phyloP scores from a whole-genome alignment of 352 stramenopile genomes.

The Hyaloperonospora arabidopsidis region DNA sequence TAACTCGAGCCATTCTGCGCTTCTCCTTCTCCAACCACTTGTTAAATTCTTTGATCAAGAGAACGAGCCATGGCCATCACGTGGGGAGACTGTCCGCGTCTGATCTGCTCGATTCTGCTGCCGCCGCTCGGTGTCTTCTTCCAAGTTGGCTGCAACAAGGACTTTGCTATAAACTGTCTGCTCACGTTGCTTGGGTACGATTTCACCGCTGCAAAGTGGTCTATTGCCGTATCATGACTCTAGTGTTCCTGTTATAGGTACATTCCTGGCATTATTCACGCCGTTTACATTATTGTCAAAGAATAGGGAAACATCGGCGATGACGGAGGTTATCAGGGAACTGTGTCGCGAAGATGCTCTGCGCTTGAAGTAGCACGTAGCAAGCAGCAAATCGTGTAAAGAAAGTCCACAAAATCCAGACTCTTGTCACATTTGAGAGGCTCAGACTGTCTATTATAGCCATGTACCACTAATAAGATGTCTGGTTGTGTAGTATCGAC shows the following conservation, averaged over 20 bases:
- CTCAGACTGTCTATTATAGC: too few relatives aligned
- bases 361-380: background rate
- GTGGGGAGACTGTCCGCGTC: conserved; percentile 25
- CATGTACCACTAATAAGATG: too few relatives aligned
- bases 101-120: conserved; percentile 42
- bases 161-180: conserved; percentile 57
- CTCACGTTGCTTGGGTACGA: conserved; percentile 53
- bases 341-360: background rate
- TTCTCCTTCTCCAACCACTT: too few relatives aligned
- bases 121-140: conserved; percentile 49
- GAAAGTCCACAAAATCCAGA: too few relatives aligned
- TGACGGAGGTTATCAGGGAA: background rate
- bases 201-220: too few relatives aligned
- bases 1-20: too few relatives aligned
- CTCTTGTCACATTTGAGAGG: too few relatives aligned
- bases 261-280: conserved; percentile 50
- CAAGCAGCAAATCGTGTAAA: too few relatives aligned
- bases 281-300: conserved; percentile 26
- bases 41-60: too few relatives aligned
- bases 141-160: conserved; percentile 48
- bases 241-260: conserved; percentile 24
- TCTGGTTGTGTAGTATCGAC: too few relatives aligned
- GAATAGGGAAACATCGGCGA: too few relatives aligned
- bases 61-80: conserved; percentile 1
- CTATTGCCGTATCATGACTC: background rate